Percentiles rank a stretch among this genome's conserved stretches.
Evolutionary conservation across 371 early-diverging fungal genomes (phyloP).

Genomic region (Rhizopus sp.): DNA sequence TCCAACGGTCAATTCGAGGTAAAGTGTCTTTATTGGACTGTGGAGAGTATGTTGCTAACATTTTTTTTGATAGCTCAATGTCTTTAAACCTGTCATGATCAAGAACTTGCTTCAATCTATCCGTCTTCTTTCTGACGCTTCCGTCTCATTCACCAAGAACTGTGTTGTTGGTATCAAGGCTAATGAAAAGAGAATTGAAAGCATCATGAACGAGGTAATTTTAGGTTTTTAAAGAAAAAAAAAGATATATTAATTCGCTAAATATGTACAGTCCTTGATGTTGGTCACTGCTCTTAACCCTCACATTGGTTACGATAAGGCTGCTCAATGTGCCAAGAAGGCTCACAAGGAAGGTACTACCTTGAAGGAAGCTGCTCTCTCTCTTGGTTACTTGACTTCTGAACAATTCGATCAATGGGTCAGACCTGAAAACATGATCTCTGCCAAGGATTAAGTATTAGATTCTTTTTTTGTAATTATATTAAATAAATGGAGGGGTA

Average conservation of each 20-base stretch:
- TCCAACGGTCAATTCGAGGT: slow-evolving; percentile 88
- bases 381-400: slow-evolving; percentile 72
- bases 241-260: slow-evolving; percentile 26
- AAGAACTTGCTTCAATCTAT: slow-evolving; percentile 83
- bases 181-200: slow-evolving; percentile 73
- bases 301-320: slow-evolving; percentile 81
- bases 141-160: slow-evolving; percentile 78
- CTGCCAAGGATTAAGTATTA: slow-evolving; percentile 2
- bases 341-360: slow-evolving; percentile 86
- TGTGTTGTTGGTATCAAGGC: slow-evolving; percentile 85
- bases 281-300: slow-evolving; percentile 90
- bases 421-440: slow-evolving; percentile 81
- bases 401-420: slow-evolving; percentile 89
- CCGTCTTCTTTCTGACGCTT: slow-evolving; percentile 77
- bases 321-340: slow-evolving; percentile 84
- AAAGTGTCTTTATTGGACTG: slow-evolving; percentile 1
- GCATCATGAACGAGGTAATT: slow-evolving; percentile 65
- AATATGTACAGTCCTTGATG: slow-evolving; percentile 57
- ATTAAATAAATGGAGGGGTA: too few species aligned
- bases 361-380: slow-evolving; percentile 79
- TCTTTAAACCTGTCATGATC: slow-evolving; percentile 92
- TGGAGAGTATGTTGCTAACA: neutral
- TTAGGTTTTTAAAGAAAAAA: neutral
- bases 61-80: slow-evolving; percentile 65
- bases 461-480: neutral